Conservation (phyloP, 2,329 filamentous ascomycete genomes). For the Colletotrichum chrysophilum region DNA sequence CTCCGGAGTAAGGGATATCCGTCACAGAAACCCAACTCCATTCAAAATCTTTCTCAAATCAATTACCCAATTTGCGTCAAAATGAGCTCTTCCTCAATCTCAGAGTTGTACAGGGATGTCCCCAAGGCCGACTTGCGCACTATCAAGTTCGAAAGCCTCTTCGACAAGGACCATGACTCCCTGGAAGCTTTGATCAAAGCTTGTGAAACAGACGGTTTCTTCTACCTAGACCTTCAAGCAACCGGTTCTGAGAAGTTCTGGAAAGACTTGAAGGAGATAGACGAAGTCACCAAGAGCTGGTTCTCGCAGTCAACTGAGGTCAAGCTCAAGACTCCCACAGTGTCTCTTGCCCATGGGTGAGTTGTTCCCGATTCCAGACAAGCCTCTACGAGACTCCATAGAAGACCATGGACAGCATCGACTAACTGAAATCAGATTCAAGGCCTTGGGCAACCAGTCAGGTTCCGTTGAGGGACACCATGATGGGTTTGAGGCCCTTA, state of each 20-base stretch:
- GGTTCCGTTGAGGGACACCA: background rate
- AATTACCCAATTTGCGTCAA: background rate
- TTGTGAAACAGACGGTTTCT: background rate
- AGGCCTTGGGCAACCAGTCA: background rate
- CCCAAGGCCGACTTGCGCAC: background rate
- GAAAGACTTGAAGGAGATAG: background rate
- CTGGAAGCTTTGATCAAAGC: background rate
- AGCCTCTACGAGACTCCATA: too few species aligned
- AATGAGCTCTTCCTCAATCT: background rate
- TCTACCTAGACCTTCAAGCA: background rate
- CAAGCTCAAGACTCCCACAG: background rate
- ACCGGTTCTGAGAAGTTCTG: background rate
- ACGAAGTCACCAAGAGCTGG: background rate
- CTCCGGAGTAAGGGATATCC: background rate
- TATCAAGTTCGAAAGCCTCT: background rate
- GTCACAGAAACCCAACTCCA: background rate
- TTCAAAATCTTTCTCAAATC: background rate
- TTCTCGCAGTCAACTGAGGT: background rate
- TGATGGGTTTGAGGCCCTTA: background rate
- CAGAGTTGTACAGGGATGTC: background rate
- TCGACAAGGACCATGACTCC: background rate
- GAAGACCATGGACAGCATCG: too few species aligned
- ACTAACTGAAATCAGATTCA: background rate
- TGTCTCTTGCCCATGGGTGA: background rate
- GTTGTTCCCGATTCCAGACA: too few species aligned